Conservation (phyloP, 2,329 filamentous ascomycete species). For the Fusarium graminum region DNA sequence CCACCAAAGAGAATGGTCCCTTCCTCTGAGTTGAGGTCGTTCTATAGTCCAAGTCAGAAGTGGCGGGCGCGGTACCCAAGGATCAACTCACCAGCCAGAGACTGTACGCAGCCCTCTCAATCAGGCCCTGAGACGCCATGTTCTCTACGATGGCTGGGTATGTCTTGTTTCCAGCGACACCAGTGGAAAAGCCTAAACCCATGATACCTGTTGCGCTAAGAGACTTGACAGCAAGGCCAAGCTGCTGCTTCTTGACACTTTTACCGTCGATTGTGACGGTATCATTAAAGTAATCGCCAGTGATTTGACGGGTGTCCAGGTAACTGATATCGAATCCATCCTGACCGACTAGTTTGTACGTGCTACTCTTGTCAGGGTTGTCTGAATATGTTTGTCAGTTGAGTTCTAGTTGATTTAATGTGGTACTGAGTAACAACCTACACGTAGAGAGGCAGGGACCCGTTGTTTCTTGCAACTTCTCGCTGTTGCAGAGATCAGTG, state of each 20-base stretch:
- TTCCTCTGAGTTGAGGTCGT: constrained; percentile 73
- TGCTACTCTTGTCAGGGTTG: constrained; percentile 61
- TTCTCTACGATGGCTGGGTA: constrained; percentile 74
- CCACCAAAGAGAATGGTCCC: constrained; percentile 84
- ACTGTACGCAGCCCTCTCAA: constrained; percentile 75
- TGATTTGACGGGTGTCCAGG: constrained; percentile 67
- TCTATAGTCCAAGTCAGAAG: constrained; percentile 43
- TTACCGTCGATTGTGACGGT: constrained; percentile 64
- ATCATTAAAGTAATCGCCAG: constrained; percentile 70
- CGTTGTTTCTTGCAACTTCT: constrained; percentile 52
- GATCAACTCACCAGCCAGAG: constrained; percentile 66
- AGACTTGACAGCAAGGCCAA: constrained; percentile 65
- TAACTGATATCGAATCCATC: constrained; percentile 71
- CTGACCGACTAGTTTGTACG: constrained; percentile 59
- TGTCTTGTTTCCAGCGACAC: constrained; percentile 58
- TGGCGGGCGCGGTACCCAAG: not conserved
- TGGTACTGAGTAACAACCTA: constrained; percentile 45
- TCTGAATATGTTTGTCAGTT: constrained; percentile 47
- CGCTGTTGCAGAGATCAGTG: constrained; percentile 70
- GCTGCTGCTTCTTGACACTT: constrained; percentile 64
- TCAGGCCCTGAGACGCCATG: constrained; percentile 72
- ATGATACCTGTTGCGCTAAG: constrained; percentile 68
- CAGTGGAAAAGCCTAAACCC: constrained; percentile 69
- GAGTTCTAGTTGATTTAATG: not conserved
- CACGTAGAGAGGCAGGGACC: constrained; percentile 55